A percentile compares a stretch with the other conserved stretches of the same genome.
phyloP scores from a whole-genome alignment of 495 filamentous ascomycete genomes.

The Talaromyces wortmannii region DNA sequence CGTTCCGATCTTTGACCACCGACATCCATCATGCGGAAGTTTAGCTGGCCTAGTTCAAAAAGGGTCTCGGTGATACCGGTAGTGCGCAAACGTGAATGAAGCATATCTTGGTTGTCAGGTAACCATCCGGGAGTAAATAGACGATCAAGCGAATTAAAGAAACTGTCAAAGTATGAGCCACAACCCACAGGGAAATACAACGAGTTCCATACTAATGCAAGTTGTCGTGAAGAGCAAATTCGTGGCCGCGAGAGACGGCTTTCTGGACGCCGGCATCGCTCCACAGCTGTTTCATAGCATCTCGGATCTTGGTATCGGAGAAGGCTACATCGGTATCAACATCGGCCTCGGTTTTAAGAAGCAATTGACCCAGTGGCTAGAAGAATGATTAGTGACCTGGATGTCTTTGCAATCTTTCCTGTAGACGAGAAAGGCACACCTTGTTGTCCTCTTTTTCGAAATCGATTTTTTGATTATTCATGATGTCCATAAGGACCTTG shows the following conservation, averaged over 20 bases:
- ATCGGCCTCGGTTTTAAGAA: conserved; percentile 54
- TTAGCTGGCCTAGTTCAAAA: conserved; percentile 90
- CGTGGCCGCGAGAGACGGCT: conserved; percentile 83
- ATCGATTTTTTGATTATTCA: conserved; percentile 75
- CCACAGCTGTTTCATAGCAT: conserved; percentile 81
- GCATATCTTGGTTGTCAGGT: conserved; percentile 93
- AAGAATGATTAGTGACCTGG: background rate
- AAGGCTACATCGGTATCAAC: conserved; percentile 70
- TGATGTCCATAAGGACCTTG: conserved; percentile 85
- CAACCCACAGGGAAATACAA: background rate
- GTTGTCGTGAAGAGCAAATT: conserved; percentile 95
- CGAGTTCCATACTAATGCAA: conserved; percentile 72
- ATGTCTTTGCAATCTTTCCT: background rate
- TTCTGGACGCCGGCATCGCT: conserved; percentile 74
- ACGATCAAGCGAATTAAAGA: conserved; percentile 83
- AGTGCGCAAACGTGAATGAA: conserved; percentile 85
- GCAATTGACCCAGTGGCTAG: conserved; percentile 22
- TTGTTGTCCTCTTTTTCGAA: conserved; percentile 73
- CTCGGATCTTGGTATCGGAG: conserved; percentile 56
- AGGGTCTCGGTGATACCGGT: conserved; percentile 97
- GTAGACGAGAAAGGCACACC: conserved; percentile 31
- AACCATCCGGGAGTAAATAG: conserved; percentile 82
- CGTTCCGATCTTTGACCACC: conserved; percentile 94
- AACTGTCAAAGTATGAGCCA: conserved; percentile 47
- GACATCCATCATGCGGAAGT: conserved; percentile 98